These are phyloP conservation scores for Cutaneotrichosporon cutaneum DNA, from an alignment of 1,284 basidiomycete genomes.

Conservation along the genomic window DNA sequence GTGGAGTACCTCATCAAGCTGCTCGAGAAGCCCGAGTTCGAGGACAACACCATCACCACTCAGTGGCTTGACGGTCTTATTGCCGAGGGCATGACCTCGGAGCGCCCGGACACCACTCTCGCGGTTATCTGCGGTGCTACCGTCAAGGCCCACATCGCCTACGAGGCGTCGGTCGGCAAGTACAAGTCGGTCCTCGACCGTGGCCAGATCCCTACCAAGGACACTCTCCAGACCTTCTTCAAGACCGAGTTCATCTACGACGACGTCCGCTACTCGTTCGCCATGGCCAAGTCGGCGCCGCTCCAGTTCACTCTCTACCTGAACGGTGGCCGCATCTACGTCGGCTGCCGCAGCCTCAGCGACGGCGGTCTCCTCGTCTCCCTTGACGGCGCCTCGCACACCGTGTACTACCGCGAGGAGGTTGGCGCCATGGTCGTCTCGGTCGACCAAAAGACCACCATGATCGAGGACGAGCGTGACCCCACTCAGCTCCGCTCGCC, in stretches of 20 bases:
- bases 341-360: slow-evolving; percentile 84
- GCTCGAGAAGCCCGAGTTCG: slow-evolving; percentile 93
- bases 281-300: slow-evolving; percentile 84
- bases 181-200: slow-evolving; percentile 97
- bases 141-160: slow-evolving; percentile 87
- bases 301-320: slow-evolving; percentile 92
- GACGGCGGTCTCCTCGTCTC: slow-evolving; percentile 93
- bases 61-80: slow-evolving; percentile 98
- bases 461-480: slow-evolving; percentile 99
- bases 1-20: slow-evolving; percentile 99
- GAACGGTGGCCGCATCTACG: slow-evolving; percentile 88
- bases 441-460: slow-evolving; percentile 94
- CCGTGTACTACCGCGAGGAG: slow-evolving; percentile 98
- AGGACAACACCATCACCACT: slow-evolving; percentile 96
- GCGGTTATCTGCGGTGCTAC: slow-evolving; percentile 98
- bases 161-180: slow-evolving; percentile 84
- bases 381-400: slow-evolving; percentile 92
- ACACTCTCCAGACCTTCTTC: slow-evolving; percentile 95
- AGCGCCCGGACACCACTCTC: slow-evolving; percentile 86
- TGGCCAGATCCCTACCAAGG: slow-evolving; percentile 89
- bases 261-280: slow-evolving; percentile 92
- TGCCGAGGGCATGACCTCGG: slow-evolving; percentile 89
- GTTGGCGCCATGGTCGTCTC: slow-evolving; percentile 90
- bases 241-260: slow-evolving; percentile 98
- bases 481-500: slow-evolving; percentile 96